Conservation (phyloP, 2,329 filamentous ascomycete genomes). For the Akanthomyces muscarius region DNA sequence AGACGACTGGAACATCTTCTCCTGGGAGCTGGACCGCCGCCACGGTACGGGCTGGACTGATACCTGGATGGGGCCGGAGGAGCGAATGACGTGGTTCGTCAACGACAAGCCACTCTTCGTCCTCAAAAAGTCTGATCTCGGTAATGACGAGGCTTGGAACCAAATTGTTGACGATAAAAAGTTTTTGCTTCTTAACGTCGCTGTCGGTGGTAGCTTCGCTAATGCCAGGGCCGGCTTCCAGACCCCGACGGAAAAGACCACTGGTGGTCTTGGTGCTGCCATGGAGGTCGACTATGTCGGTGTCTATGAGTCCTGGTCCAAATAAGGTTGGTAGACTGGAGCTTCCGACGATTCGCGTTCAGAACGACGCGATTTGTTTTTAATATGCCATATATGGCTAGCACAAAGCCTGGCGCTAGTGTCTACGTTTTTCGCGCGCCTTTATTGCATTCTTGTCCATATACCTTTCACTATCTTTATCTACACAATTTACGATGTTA, state of each 20-base stretch:
- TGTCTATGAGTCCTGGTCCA: constrained; percentile 25
- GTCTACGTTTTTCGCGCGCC: not conserved
- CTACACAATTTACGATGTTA: not conserved
- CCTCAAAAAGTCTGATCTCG: constrained; percentile 27
- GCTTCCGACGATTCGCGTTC: no score
- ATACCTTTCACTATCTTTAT: not conserved
- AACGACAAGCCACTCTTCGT: constrained; percentile 29
- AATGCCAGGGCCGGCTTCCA: constrained; percentile 29
- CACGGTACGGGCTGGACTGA: constrained; percentile 11
- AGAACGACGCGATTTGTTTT: not conserved
- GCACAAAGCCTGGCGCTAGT: not conserved
- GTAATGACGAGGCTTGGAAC: constrained; percentile 28
- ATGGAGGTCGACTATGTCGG: constrained; percentile 40
- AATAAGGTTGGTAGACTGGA: not conserved
- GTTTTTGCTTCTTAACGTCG: constrained; percentile 38
- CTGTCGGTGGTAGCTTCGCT: constrained; percentile 37
- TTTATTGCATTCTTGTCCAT: not conserved
- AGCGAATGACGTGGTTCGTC: constrained; percentile 34
- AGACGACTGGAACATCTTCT: constrained; percentile 32
- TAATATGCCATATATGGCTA: not conserved
- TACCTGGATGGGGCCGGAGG: constrained; percentile 23
- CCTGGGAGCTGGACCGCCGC: constrained; percentile 33
- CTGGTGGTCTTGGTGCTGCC: constrained; percentile 28
- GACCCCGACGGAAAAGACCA: constrained; percentile 33
- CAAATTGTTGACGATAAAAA: constrained; percentile 28